Percentiles rank a stretch among this genome's conserved stretches.
These are phyloP conservation scores for Jackrogersella minutella DNA, from an alignment of 495 filamentous ascomycete genomes.

Conservation along the genomic window DNA sequence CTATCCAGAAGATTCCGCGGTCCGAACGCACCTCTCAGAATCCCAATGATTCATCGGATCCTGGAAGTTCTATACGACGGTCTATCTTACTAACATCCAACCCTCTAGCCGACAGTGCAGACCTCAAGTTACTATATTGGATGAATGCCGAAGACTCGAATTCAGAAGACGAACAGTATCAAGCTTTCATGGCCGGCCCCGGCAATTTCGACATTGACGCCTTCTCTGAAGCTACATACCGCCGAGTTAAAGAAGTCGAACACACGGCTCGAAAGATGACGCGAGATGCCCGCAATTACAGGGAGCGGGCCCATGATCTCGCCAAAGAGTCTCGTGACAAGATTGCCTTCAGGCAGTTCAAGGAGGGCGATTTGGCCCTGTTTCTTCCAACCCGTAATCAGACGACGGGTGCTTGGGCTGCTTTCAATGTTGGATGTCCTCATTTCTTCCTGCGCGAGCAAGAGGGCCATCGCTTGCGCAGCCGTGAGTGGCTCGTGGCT, in stretches of 20 bases:
- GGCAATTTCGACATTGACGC: slow-evolving; percentile 80
- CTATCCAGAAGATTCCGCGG: slow-evolving; percentile 79
- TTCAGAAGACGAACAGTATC: slow-evolving; percentile 74
- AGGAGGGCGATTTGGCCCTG: slow-evolving; percentile 92
- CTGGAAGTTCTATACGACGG: slow-evolving; percentile 66
- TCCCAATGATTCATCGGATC: slow-evolving; percentile 65
- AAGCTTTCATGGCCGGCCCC: slow-evolving; percentile 72
- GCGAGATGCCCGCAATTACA: slow-evolving; percentile 83
- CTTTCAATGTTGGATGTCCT: slow-evolving; percentile 95
- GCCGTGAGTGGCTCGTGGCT: slow-evolving; percentile 91
- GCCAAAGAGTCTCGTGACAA: slow-evolving; percentile 93
- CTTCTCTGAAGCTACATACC: slow-evolving; percentile 82
- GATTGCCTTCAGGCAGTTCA: slow-evolving; percentile 96
- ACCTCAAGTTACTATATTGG: slow-evolving; percentile 79
- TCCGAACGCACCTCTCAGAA: slow-evolving; percentile 62
- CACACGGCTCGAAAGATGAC: slow-evolving; percentile 88
- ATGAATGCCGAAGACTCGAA: slow-evolving; percentile 71
- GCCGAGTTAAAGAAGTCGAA: slow-evolving; percentile 89
- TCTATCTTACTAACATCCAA: slow-evolving; percentile 54
- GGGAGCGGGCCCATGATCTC: slow-evolving; percentile 83
- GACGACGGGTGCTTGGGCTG: slow-evolving; percentile 93
- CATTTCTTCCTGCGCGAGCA: slow-evolving; percentile 97
- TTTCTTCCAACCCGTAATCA: slow-evolving; percentile 96
- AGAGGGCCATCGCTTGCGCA: slow-evolving; percentile 81
- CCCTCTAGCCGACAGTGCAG: slow-evolving; percentile 55